Conservation (phyloP, 2,329 filamentous ascomycete species). For the Akanthomyces uredinophilus region DNA sequence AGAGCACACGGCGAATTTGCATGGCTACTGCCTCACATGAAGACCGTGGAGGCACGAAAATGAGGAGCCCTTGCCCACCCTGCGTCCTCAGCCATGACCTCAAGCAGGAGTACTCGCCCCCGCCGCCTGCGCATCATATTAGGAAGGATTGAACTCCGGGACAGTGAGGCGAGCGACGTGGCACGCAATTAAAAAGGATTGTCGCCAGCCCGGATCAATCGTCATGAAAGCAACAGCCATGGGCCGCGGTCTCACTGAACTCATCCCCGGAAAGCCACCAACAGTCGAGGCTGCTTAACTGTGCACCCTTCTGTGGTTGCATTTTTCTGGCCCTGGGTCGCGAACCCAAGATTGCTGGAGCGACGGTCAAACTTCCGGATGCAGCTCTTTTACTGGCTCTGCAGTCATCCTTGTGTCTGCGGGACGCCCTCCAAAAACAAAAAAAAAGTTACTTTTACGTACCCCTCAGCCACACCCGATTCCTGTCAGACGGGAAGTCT, state of each 20-base stretch:
- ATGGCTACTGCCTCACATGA: conserved; percentile 11
- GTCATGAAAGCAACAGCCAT: background rate
- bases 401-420: conserved; percentile 1
- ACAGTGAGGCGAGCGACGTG: conserved; percentile 4
- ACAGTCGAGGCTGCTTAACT: background rate
- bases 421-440: background rate
- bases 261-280: background rate
- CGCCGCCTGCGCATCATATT: background rate
- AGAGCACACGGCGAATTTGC: background rate
- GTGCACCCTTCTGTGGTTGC: background rate
- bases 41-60: background rate
- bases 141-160: background rate
- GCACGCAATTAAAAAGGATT: background rate
- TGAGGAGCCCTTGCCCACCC: background rate
- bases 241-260: background rate
- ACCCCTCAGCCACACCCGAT: conserved; percentile 4
- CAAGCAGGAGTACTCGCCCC: background rate
- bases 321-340: background rate
- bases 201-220: background rate
- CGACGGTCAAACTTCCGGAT: conserved; percentile 1
- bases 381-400: background rate
- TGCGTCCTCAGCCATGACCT: background rate
- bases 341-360: background rate
- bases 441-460: background rate
- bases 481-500: background rate